Evolutionary conservation across 208 protist species (phyloP).

Genomic region (Crithidia fasciculata): DNA sequence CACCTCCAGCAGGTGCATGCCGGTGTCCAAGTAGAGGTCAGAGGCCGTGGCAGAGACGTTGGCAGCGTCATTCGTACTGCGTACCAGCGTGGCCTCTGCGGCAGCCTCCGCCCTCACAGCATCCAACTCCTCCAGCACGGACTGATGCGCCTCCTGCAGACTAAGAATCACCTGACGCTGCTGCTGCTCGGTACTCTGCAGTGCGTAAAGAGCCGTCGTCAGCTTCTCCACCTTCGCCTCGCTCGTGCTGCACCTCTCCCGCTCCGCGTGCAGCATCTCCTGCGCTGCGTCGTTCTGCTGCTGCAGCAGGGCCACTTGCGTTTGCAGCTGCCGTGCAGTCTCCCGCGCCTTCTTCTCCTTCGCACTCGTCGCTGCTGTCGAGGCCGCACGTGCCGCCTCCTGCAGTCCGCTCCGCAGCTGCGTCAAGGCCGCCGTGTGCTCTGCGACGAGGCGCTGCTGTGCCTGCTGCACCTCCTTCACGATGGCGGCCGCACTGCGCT

Average conservation of each 20-base stretch:
- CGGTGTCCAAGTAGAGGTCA: neutral
- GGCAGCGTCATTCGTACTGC: no score
- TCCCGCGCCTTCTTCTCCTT: conserved; percentile 22
- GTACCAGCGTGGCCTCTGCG: no score
- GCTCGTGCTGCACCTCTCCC: conserved; percentile 11
- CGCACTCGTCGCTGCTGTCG: neutral
- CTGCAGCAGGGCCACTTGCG: conserved; percentile 11
- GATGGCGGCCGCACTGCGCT: conserved; percentile 19
- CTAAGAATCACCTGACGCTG: conserved; percentile 11
- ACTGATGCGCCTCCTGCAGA: neutral
- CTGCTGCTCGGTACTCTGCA: conserved; percentile 8
- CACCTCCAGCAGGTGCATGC: neutral
- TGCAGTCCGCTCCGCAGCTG: conserved; percentile 17
- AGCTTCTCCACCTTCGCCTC: conserved; percentile 19
- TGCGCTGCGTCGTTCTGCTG: conserved; percentile 31
- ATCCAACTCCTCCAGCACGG: conserved; percentile 1
- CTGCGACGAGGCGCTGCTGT: conserved; percentile 27
- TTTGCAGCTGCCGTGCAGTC: conserved; percentile 13
- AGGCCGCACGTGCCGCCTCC: conserved; percentile 11
- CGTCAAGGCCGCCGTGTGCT: conserved; percentile 13
- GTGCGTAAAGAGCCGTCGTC: neutral
- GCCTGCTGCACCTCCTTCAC: conserved; percentile 27
- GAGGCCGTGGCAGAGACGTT: neutral
- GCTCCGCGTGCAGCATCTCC: conserved; percentile 26
- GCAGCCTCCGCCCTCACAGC: neutral